phyloP scores from a whole-genome alignment of 495 filamentous ascomycete species.

The Aspergillus conjunctus region DNA sequence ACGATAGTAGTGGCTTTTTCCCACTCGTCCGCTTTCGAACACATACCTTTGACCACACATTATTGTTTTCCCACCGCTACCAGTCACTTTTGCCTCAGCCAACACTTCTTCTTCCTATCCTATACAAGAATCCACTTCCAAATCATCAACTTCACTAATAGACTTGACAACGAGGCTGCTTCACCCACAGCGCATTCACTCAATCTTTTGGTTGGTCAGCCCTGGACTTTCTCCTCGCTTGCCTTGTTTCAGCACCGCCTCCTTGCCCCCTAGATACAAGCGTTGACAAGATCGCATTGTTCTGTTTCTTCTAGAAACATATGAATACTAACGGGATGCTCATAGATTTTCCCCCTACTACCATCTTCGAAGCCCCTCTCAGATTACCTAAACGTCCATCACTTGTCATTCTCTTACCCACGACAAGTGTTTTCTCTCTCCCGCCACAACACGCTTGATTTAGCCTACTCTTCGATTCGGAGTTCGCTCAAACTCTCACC shows the following conservation, averaged over 20 bases:
- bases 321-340: background rate
- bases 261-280: background rate
- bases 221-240: background rate
- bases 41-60: slow-evolving; percentile 19
- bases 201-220: slow-evolving; percentile 2
- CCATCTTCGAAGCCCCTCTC: slow-evolving; percentile 10
- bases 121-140: slow-evolving; percentile 10
- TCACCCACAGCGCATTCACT: slow-evolving; percentile 1
- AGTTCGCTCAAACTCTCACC: background rate
- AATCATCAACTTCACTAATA: background rate
- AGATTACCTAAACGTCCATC: background rate
- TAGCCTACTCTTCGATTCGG: background rate
- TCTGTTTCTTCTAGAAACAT: background rate
- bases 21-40: slow-evolving; percentile 23
- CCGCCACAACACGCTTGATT: background rate
- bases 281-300: background rate
- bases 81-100: slow-evolving; percentile 3
- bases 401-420: background rate
- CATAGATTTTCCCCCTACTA: background rate
- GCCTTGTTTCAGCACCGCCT: background rate
- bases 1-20: slow-evolving; percentile 26
- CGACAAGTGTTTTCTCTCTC: background rate
- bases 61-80: slow-evolving; percentile 11
- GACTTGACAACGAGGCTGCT: background rate
- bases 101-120: background rate